Evolutionary conservation across 768 basidiomycete genomes (phyloP).

Genomic region (Hericium coralloides): DNA sequence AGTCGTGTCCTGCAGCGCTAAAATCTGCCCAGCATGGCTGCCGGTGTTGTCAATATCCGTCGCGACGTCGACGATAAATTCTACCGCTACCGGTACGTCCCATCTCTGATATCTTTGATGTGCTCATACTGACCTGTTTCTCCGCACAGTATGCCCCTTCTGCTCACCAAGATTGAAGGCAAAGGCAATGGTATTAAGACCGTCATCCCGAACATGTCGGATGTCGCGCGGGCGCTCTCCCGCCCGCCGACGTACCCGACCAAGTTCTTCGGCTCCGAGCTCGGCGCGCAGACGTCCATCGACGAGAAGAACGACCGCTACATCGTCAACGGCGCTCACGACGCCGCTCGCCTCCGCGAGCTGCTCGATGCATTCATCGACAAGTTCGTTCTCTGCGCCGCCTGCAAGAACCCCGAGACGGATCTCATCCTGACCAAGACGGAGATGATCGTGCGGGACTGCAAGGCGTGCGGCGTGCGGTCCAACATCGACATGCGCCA

Average conservation of each 20-base stretch:
- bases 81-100: slow-evolving; percentile 79
- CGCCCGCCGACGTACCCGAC: slow-evolving; percentile 95
- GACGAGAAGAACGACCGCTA: slow-evolving; percentile 97
- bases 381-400: slow-evolving; percentile 93
- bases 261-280: slow-evolving; percentile 98
- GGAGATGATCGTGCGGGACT: slow-evolving; percentile 90
- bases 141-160: slow-evolving; percentile 78
- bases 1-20: slow-evolving; percentile 39
- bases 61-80: slow-evolving; percentile 96
- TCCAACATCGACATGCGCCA: slow-evolving; percentile 93
- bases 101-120: neutral
- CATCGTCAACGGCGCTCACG: slow-evolving; percentile 97
- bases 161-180: slow-evolving; percentile 95
- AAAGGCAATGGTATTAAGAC: slow-evolving; percentile 99
- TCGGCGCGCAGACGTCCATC: slow-evolving; percentile 94
- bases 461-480: slow-evolving; percentile 95
- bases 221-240: slow-evolving; percentile 90
- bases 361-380: slow-evolving; percentile 96
- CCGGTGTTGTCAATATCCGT: slow-evolving; percentile 81
- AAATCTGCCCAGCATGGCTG: slow-evolving; percentile 73
- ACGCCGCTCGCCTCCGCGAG: slow-evolving; percentile 85
- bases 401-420: slow-evolving; percentile 99
- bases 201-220: slow-evolving; percentile 96
- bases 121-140: neutral
- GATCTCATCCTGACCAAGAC: slow-evolving; percentile 85